phyloP scores from a whole-genome alignment of 1,284 basidiomycete species.

The Leccinum solheimii region DNA sequence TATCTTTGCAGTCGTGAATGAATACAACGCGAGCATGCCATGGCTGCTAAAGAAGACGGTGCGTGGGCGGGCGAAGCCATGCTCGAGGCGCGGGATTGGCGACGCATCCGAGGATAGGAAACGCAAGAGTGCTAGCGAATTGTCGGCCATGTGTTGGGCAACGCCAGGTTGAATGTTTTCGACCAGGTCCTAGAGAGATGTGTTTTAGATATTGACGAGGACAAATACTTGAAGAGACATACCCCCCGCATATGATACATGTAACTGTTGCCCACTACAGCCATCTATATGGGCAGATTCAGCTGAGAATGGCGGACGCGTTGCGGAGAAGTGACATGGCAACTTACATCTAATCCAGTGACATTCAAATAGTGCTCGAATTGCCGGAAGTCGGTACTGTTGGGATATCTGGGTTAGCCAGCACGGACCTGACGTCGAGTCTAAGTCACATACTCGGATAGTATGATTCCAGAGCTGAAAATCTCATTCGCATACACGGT shows the following conservation, averaged over 20 bases:
- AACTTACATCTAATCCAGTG: constrained; percentile 79
- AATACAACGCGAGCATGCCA: constrained; percentile 72
- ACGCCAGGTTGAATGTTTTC: constrained; percentile 82
- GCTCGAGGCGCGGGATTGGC: constrained; percentile 59
- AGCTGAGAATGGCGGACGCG: background rate
- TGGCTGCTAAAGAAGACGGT: constrained; percentile 81
- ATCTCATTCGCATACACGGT: constrained; percentile 93
- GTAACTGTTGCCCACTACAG: constrained; percentile 91
- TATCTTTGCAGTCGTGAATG: constrained; percentile 67
- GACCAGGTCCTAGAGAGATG: constrained; percentile 62
- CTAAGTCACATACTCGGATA: constrained; percentile 73
- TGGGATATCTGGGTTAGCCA: constrained; percentile 1
- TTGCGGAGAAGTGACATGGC: background rate
- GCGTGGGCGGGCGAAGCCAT: constrained; percentile 55
- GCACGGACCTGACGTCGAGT: constrained; percentile 8
- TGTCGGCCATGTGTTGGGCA: constrained; percentile 91
- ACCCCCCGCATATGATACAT: constrained; percentile 88
- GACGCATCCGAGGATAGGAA: constrained; percentile 75
- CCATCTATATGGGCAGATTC: constrained; percentile 63
- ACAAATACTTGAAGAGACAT: constrained; percentile 4
- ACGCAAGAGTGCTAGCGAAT: constrained; percentile 80
- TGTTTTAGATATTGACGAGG: constrained; percentile 12
- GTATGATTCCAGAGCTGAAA: constrained; percentile 88
- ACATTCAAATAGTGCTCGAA: constrained; percentile 91
- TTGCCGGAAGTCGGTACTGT: constrained; percentile 89